Base-by-base conservation (phyloP, 768 basidiomycete species). In the Rhodotorula taiwanensis region DNA sequence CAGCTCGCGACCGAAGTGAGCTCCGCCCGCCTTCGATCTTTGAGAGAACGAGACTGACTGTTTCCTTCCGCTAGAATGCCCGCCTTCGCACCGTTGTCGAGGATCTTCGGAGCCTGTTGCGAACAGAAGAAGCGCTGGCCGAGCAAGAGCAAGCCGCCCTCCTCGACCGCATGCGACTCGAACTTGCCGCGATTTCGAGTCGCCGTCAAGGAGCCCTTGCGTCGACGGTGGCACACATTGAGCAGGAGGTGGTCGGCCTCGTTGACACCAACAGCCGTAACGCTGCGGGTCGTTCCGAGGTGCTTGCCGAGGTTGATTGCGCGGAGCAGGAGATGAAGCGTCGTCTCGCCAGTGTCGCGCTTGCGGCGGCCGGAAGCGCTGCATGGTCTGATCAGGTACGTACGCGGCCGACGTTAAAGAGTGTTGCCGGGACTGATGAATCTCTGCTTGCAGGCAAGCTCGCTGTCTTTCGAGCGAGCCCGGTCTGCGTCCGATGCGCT, bases 1-100 rank as follows among this genome's bases (percentile, higher is more conserved):
- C 27, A 48, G 0, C 36, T 67, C 3, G 36, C 27, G 3, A 36
- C 30, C 30, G 60, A 62, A 28, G 57, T 67, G 16, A 15, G 56
- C 31, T 20, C 6, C 0, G 3, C 8, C 15, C 23, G 9, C 49
- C 20, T n/a, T 2, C 5, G 1, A 4, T 9, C 11, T 9, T 21
- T 9, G n/a, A 11, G 3, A 5, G 8, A 9, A 9, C 34, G 39
- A 7, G 7, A 13, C 42, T 49, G 36, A 34, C 13, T 23, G 13
- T 0, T 30, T 3, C 18, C 8, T 25, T n/a, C 44, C 11, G 23
- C 11, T 47, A 69, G 44, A 64, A 60, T 31, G n/a, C 28, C 2
- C 53, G 28, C 13, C 41, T 64, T 16, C 43, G 39, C n/a, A 5
- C 25, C 9, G 25, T 58, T 47, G 42, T 64, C n/a, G 3, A 58